Conservation (phyloP, 179 eudicot species). For the Silene vulgaris region DNA sequence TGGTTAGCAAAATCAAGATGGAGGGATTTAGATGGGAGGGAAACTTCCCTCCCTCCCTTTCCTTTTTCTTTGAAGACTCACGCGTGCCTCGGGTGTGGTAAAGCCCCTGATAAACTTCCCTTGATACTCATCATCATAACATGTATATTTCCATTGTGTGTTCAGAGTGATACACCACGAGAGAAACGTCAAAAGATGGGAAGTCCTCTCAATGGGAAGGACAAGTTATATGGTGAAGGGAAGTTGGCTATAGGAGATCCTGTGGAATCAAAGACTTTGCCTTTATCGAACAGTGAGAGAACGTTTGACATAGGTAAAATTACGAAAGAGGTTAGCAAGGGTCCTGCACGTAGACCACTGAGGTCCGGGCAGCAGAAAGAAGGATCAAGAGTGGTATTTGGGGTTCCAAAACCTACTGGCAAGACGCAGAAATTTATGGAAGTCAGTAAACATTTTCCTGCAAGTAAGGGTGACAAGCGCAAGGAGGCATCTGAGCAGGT, state of each 20-base stretch:
- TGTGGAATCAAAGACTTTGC: slow-evolving; percentile 38
- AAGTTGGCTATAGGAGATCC: slow-evolving; percentile 32
- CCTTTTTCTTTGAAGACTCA: no score
- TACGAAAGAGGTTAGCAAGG: slow-evolving; percentile 42
- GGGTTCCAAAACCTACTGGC: slow-evolving; percentile 88
- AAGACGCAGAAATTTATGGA: slow-evolving; percentile 91
- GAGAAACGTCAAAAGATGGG: slow-evolving; percentile 70
- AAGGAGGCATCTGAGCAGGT: slow-evolving; percentile 42
- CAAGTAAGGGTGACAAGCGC: slow-evolving; percentile 45
- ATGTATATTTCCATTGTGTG: slow-evolving; percentile 10
- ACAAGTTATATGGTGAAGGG: slow-evolving; percentile 27
- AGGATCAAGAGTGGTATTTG: slow-evolving; percentile 75
- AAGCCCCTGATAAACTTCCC: not conserved
- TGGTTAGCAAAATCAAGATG: no score
- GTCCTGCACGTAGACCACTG: slow-evolving; percentile 40
- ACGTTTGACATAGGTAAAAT: slow-evolving; percentile 60
- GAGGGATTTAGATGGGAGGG: no score
- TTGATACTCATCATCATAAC: not conserved
- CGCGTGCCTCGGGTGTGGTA: not conserved
- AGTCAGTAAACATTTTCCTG: slow-evolving; percentile 81
- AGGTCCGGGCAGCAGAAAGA: slow-evolving; percentile 69
- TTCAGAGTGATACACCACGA: slow-evolving; percentile 71
- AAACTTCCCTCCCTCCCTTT: not conserved
- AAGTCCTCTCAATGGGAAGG: slow-evolving; percentile 37
- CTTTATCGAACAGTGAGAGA: slow-evolving; percentile 57